Evolutionary conservation across 1,284 basidiomycete genomes (phyloP), one percentile per base, ranked within the genome.

Genomic region (Pseudomicrostroma phylloplanum): DNA sequence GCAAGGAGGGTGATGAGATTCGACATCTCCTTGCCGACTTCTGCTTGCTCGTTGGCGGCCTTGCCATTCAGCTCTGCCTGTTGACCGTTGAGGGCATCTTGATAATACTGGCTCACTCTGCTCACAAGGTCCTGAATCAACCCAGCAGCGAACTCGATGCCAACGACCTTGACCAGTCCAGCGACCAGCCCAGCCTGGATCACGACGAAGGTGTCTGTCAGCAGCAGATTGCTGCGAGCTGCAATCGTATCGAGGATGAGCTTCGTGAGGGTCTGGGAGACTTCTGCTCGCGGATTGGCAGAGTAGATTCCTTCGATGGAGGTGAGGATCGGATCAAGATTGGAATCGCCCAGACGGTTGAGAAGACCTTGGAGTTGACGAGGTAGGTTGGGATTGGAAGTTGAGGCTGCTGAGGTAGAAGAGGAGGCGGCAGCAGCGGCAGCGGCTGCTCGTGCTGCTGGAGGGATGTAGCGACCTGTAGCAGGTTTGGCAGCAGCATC

Each of bases 181-280:
- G 90, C 87, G 26, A 96, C 86, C 51, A 98, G 86, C 0, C 91
- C 89, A 0, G 92, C 92, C 76, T 97, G 88, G 4, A 96, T 83
- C 15, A 92, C 88, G 57, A 97, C 90, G 72, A 92, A 93, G 1
- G 90, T 90, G 77, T 97, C 79, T 57, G 77, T 92, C 56, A 97
- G 83, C 17, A 54, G 51, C 23, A 59, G 39, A n/a, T 63, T 25
- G 0, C 90, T 86, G 76, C 89, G 88, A 17, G 88, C 86, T 0
- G 91, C 86, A 56, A 96, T 89, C 51, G 89, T 89, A 59, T 89
- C 85, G 59, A 96, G 86, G 59, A 97, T 85, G 54, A 96, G 83
- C 1, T 81, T 84, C 1, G 90, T 91, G 51, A 97, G 78, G 0
- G 86, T 87, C 0, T 88, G 85, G 0, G 92, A 91, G 2, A 96